phyloP scores from a whole-genome alignment of 495 filamentous ascomycete genomes.

The Talaromyces trachyspermus region DNA sequence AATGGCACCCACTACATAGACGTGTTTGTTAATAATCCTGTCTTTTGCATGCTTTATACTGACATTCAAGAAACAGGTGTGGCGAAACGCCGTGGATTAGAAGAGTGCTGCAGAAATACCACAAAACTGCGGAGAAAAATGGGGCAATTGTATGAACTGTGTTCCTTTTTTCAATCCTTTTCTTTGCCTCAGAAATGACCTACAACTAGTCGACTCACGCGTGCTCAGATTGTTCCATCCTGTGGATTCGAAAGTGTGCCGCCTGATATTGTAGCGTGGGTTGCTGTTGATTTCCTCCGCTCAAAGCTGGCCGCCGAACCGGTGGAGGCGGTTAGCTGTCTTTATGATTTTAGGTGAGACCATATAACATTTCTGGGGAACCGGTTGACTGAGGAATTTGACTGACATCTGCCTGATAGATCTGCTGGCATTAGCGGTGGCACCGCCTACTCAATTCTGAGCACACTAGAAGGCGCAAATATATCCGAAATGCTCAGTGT shows the following conservation, averaged over 20 bases:
- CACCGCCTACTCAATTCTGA: conserved; percentile 58
- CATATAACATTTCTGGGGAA: not conserved
- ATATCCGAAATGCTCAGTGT: conserved; percentile 48
- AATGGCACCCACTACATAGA: conserved; percentile 91
- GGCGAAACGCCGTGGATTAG: conserved; percentile 79
- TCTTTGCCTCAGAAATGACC: conserved; percentile 15
- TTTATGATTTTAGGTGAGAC: conserved; percentile 55
- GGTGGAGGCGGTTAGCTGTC: conserved; percentile 49
- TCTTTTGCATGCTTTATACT: conserved; percentile 5
- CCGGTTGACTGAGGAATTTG: not conserved
- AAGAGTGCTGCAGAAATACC: conserved; percentile 74
- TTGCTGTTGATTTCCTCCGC: conserved; percentile 57
- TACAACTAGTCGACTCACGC: too few species aligned
- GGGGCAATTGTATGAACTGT: conserved; percentile 69
- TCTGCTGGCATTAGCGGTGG: conserved; percentile 62
- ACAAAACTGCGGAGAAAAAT: conserved; percentile 61
- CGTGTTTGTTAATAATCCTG: conserved; percentile 38
- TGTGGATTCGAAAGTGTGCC: conserved; percentile 81
- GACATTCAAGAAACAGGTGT: conserved; percentile 39
- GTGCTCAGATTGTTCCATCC: conserved; percentile 70
- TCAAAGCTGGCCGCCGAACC: conserved; percentile 49
- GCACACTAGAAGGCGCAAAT: conserved; percentile 55
- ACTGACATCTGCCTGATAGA: conserved; percentile 12
- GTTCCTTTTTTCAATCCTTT: conserved; percentile 13
- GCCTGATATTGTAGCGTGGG: conserved; percentile 70